phyloP scores from a whole-genome alignment of 169 alveolate genomes.

The Blepharisma undulans region DNA sequence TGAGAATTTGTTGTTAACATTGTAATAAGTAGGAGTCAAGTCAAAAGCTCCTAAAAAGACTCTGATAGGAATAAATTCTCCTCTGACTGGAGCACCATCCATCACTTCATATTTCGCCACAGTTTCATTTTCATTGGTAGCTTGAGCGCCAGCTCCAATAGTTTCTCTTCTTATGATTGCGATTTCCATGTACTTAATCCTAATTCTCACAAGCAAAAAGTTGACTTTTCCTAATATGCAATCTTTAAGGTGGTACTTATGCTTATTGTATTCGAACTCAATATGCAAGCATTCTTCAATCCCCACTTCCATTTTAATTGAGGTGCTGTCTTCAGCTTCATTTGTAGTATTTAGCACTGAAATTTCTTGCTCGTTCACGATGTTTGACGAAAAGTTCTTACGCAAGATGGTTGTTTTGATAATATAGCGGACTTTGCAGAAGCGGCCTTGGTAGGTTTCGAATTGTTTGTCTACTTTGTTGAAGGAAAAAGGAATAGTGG shows the following conservation, averaged over 20 bases:
- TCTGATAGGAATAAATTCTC: constrained; percentile 96
- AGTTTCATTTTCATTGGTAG: constrained; percentile 93
- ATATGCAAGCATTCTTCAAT: constrained; percentile 98
- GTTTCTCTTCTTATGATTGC: constrained; percentile 86
- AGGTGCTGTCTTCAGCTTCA: constrained; percentile 90
- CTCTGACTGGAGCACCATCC: constrained; percentile 99
- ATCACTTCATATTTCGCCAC: constrained; percentile 97
- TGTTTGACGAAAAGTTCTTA: constrained; percentile 64
- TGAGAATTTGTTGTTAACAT: constrained; percentile 93
- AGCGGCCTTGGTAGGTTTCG: constrained; percentile 97
- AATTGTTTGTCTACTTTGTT: constrained; percentile 95
- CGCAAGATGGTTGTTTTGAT: constrained; percentile 45
- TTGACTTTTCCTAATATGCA: constrained; percentile 96
- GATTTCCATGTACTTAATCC: constrained; percentile 97
- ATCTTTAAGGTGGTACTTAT: constrained; percentile 95
- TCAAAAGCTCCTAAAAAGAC: constrained; percentile 96
- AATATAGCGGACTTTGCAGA: constrained; percentile 84
- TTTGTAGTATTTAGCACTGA: constrained; percentile 90
- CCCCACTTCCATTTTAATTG: constrained; percentile 98
- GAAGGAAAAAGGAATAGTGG: constrained; percentile 86
- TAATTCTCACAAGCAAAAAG: constrained; percentile 96
- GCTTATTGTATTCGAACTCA: constrained; percentile 94
- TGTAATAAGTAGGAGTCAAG: constrained; percentile 97
- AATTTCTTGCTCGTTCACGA: constrained; percentile 94
- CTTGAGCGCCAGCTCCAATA: constrained; percentile 79